Percentiles rank a stretch among this genome's conserved stretches.
Conservation (phyloP, 1,284 basidiomycete genomes). For the Trichosporon sp. region DNA sequence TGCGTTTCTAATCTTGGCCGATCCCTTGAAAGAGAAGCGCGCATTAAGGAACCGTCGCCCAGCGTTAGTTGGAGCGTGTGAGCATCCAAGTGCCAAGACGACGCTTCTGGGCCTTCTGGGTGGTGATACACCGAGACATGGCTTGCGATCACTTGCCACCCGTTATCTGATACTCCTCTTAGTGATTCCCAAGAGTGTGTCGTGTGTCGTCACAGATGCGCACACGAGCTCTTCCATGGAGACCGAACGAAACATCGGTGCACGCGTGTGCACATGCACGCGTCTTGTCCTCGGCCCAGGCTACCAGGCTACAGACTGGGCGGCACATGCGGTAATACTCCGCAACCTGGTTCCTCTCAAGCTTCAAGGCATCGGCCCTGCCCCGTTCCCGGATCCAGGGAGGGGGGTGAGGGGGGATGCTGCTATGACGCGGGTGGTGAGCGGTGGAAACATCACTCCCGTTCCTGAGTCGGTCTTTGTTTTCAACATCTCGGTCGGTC, state of each 20-base stretch:
- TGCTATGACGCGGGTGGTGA: neutral
- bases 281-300: neutral
- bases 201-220: neutral
- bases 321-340: neutral
- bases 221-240: neutral
- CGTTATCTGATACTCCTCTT: constrained; percentile 8
- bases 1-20: constrained; percentile 2
- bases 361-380: neutral
- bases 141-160: neutral
- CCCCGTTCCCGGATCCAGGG: neutral
- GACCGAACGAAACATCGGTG: neutral
- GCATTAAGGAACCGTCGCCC: neutral
- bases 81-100: neutral
- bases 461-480: constrained; percentile 4
- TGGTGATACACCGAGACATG: constrained; percentile 7
- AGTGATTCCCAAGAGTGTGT: neutral
- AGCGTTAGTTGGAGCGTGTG: too few relatives aligned
- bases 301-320: neutral
- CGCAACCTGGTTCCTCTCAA: neutral
- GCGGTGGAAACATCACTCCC: neutral
- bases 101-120: neutral
- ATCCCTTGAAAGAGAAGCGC: neutral
- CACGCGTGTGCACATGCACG: neutral
- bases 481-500: constrained; percentile 1
- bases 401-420: neutral